Conservation (phyloP, 2,329 filamentous ascomycete genomes). For the Xylariaceae sp. region DNA sequence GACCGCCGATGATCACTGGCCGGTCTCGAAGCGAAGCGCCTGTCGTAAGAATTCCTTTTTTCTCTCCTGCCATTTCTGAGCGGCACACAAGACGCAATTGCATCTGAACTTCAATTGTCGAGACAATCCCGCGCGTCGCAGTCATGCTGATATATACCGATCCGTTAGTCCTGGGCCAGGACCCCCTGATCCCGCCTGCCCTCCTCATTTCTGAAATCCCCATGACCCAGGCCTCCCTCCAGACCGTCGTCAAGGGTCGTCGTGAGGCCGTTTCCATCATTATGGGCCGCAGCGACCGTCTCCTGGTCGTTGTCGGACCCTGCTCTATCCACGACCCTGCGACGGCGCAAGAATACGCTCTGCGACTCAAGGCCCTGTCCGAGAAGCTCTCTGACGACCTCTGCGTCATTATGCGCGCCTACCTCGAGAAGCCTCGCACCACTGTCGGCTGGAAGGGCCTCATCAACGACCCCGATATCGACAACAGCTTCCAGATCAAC, state of each 20-base stretch:
- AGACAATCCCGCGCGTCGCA: not conserved
- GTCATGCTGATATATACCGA: conserved; percentile 30
- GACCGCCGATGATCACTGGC: not conserved
- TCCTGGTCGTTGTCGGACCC: conserved; percentile 90
- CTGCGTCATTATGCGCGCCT: conserved; percentile 93
- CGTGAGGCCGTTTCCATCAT: conserved; percentile 68
- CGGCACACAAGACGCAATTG: not conserved
- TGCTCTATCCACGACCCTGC: conserved; percentile 96
- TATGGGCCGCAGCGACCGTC: conserved; percentile 73
- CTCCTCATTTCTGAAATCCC: conserved; percentile 84
- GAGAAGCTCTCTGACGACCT: conserved; percentile 78
- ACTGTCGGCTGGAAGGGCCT: conserved; percentile 99
- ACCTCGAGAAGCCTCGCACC: conserved; percentile 97
- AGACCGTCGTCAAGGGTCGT: conserved; percentile 67
- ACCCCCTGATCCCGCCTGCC: conserved; percentile 84
- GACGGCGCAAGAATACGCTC: conserved; percentile 82
- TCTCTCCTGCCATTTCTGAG: not conserved
- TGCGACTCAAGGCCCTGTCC: conserved; percentile 68
- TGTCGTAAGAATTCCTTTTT: not conserved
- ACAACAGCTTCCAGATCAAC: conserved; percentile 97
- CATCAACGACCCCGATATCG: conserved; percentile 98
- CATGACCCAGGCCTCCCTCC: conserved; percentile 54
- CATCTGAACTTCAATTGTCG: not conserved
- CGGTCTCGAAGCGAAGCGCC: not conserved
- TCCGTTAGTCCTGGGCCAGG: conserved; percentile 76